Conservation (phyloP, 2,329 filamentous ascomycete species). For the Alternaria angustiovoidea region DNA sequence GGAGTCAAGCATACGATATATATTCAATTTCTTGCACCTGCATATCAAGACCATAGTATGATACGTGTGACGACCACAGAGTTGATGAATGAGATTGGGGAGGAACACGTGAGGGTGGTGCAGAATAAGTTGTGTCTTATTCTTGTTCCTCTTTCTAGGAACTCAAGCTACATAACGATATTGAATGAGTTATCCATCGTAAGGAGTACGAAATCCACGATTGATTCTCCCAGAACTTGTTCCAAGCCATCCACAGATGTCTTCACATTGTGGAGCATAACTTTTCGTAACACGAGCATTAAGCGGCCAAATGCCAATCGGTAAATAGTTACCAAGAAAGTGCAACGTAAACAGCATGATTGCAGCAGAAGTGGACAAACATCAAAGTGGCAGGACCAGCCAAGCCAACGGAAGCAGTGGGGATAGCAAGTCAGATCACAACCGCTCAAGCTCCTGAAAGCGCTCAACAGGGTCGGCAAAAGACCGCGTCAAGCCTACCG, state of each 20-base stretch:
- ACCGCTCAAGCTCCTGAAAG: slow-evolving; percentile 43
- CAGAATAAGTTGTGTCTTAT: not conserved
- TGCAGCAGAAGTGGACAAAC: not conserved
- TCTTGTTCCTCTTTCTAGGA: not conserved
- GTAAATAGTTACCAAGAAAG: not conserved
- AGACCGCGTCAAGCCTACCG: slow-evolving; percentile 51
- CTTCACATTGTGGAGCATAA: not conserved
- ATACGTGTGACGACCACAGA: not conserved
- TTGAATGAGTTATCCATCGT: not conserved
- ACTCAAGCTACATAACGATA: not conserved
- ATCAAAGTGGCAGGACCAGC: slow-evolving; percentile 10
- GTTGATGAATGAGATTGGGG: not conserved
- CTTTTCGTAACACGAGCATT: slow-evolving; percentile 4
- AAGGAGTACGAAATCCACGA: not conserved
- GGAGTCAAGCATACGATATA: not conserved
- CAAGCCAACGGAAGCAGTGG: not conserved
- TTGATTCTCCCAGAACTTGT: not conserved
- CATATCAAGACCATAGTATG: not conserved
- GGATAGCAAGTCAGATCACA: slow-evolving; percentile 20
- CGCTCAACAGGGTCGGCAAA: slow-evolving; percentile 47
- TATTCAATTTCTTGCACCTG: not conserved
- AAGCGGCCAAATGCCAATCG: not conserved
- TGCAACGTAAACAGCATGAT: not conserved
- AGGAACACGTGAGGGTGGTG: not conserved
- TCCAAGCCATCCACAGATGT: not conserved